Percentiles rank a stretch among this genome's conserved stretches.
phyloP scores from a whole-genome alignment of 495 filamentous ascomycete genomes.

The Emericellopsis terricola region DNA sequence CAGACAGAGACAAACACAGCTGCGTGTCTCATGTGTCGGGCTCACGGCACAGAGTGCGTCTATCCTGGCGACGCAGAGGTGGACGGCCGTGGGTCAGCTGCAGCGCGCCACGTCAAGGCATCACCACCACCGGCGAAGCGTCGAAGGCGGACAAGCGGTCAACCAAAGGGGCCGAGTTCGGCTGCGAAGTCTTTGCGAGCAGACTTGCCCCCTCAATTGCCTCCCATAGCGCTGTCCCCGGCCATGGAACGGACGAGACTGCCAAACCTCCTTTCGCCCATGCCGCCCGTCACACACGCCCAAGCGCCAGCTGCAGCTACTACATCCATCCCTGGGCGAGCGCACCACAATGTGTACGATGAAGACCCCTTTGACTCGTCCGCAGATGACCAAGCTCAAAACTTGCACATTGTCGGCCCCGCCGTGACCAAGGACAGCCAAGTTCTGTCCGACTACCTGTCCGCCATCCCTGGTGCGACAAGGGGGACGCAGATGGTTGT shows the following conservation, averaged over 20 bases:
- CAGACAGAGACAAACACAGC: conserved; percentile 29
- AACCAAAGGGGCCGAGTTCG: neutral
- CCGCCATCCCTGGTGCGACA: conserved; percentile 9
- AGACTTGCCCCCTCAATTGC: neutral
- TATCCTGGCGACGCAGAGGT: conserved; percentile 8
- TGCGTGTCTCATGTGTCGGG: conserved; percentile 30
- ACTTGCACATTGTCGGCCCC: conserved; percentile 30
- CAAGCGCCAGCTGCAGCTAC: neutral
- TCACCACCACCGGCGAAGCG: conserved; percentile 12
- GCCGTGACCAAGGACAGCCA: conserved; percentile 33
- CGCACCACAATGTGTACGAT: neutral
- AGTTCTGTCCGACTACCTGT: conserved; percentile 33
- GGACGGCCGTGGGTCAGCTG: too few species aligned
- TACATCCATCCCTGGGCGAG: too few species aligned
- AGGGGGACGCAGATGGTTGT: conserved; percentile 5
- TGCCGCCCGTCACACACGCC: neutral
- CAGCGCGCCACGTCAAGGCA: conserved; percentile 11
- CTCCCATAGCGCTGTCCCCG: neutral
- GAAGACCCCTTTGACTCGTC: conserved; percentile 3
- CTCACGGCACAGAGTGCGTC: conserved; percentile 21
- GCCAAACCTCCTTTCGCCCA: neutral
- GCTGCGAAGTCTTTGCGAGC: neutral
- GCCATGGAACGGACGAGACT: neutral
- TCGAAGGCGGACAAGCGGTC: neutral
- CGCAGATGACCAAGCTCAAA: conserved; percentile 13